Conservation (phyloP, 2,329 filamentous ascomycete genomes). For the Xylaria sp. region DNA sequence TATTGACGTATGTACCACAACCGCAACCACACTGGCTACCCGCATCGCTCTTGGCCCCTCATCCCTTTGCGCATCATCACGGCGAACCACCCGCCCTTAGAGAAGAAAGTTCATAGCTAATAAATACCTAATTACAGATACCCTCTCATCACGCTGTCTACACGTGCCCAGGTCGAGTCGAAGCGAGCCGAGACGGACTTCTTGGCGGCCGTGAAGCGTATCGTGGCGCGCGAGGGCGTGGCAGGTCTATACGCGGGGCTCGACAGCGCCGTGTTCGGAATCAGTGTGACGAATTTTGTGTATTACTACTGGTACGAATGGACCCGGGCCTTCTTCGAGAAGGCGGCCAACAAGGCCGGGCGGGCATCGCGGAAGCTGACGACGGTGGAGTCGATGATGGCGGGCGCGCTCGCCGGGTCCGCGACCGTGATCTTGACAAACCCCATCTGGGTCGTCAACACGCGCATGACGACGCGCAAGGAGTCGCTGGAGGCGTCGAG, state of each 20-base stretch:
- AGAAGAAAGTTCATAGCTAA: background rate
- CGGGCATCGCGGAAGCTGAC: constrained; percentile 84
- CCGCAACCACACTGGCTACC: background rate
- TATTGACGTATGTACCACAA: constrained; percentile 74
- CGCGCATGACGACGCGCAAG: constrained; percentile 92
- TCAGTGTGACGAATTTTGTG: constrained; percentile 98
- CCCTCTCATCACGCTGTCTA: constrained; percentile 96
- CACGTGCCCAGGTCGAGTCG: constrained; percentile 96
- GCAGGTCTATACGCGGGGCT: constrained; percentile 91
- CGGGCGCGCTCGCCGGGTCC: constrained; percentile 90
- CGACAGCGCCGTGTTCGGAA: constrained; percentile 94
- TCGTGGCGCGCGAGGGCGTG: constrained; percentile 91
- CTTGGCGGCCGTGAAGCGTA: constrained; percentile 82
- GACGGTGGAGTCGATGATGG: constrained; percentile 92
- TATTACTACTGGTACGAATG: constrained; percentile 99
- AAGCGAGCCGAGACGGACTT: constrained; percentile 89
- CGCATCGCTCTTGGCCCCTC: background rate
- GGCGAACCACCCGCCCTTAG: background rate
- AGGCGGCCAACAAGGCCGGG: constrained; percentile 76
- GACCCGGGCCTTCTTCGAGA: constrained; percentile 87
- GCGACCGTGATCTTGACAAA: constrained; percentile 97
- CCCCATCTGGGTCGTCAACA: constrained; percentile 99
- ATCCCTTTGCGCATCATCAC: background rate
- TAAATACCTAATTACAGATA: constrained; percentile 67
- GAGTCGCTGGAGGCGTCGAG: constrained; percentile 54